Evolutionary conservation across 345 rosid species (phyloP), one percentile per base, ranked within the genome.

Genomic region (Hibiscus tridactylites): DNA sequence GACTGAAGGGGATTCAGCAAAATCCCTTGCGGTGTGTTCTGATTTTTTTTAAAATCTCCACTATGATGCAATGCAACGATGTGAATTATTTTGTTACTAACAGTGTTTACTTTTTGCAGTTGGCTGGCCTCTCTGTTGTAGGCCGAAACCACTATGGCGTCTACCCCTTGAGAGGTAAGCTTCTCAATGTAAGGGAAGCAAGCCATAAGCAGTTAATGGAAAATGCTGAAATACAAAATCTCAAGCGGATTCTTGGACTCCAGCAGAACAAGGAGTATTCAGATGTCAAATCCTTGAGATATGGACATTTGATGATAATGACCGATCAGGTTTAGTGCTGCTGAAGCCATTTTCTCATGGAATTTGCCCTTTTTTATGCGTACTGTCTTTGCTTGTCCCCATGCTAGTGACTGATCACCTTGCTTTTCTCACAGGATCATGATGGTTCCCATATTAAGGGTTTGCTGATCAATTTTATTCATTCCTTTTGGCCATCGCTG

Each of bases 1-100:
- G 77, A 96, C 99, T 1, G 99, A 96, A 89, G 99, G 99, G 81
- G 98, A 92, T 80, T 96, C 99, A 54, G 99, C 99, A 31, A 96
- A 96, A 83, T 80, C 92, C 70, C 90, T 96, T 26, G 99, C 99
- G 4, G 98, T 96, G 78, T 85, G 98, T 81, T 29, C 24, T 60
- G 44, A 59, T 70, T 11, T 19, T 11, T 19, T 39, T 50, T 17
- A 39, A 2, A 11, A 0, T 46, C 65, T 42, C n/a, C 15, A 12
- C 12, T 58, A 61, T 61, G 67, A 9, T 19, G 52, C 54, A 13
- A 17, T 44, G 47, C 10, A 9, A 10, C 47, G 2, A 44, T 44
- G 47, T 44, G 13, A 44, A 44, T 44, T 13, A 2, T 44, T 44
- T 44, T 44, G 47, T 44, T 3, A 44, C 47, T 44, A 44, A 44